Evolutionary conservation across 352 stramenopile genomes (phyloP), one percentile per base, ranked within the genome.

Genomic region (Phytopythium montanum): DNA sequence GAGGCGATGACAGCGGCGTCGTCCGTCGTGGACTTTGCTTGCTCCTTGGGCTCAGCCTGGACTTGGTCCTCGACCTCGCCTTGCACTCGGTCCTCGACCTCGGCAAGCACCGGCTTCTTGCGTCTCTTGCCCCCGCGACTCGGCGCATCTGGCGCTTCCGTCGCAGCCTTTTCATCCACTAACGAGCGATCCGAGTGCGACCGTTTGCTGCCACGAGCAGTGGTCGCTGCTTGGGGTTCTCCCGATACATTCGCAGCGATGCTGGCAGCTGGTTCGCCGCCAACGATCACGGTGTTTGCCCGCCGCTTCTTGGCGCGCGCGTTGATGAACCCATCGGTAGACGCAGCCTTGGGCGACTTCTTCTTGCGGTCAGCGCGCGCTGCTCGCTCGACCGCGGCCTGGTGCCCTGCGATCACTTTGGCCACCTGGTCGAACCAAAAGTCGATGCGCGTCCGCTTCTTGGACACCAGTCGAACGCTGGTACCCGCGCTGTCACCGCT

Each of bases 371-470:
- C 21, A 12, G 42, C 12, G 7, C 23, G 42, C 13, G 38, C 48
- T 31, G 68, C 41, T 42, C 41, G 28, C 45, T 72, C 55, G 52
- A 65, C 56, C 14, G 64, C 59, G 51, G 63, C 54, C 36, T 66
- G 31, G 60, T 70, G 65, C 29, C 62, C 50, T 55, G 33, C 66
- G 26, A 82, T 55, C 26, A 59, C 54, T 42, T 79, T 80, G 33
- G 61, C 78, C 29, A 85, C 66, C 68, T 82, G 70, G 64, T 85
- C 75, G 65, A 71, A 85, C 75, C 73, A 85, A 52, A 75, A 85
- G 29, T 85, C 75, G 34, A 85, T 75, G 60, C 75, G 71, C 26
- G 70, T 72, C 48, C 75, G 57, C 39, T 76, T 77, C 46, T 72
- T 75, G 4, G 75, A 76, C 54, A 80, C 64, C 1, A 85, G 48